Evolutionary conservation across 202 grass and related monocot genomes (phyloP), one percentile per base, ranked within the genome.

Genomic region (Zizania palustris): DNA sequence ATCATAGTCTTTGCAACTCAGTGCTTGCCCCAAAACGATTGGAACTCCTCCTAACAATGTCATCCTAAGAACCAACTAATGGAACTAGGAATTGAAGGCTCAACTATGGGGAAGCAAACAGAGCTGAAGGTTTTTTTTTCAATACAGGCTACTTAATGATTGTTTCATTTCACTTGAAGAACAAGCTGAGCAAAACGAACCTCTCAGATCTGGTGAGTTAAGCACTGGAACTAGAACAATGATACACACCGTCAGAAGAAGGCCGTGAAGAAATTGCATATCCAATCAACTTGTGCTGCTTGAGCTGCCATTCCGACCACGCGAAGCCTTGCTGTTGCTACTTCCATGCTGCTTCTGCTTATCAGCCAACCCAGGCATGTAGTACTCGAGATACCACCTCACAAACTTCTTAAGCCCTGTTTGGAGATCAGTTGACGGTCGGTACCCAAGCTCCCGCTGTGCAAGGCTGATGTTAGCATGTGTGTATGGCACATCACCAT

Each of bases 391-490:
- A 84, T 95, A 95, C 92, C 92, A 95, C 65, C 82, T 65, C 39
- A 95, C 92, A 73, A 95, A 95, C 79, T 82, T 85, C 87, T 95
- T 95, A 45, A 95, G 84, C 44, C 92, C 92, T 36, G 88, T 82
- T 76, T 91, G 88, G 58, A 95, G 92, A 84, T 95, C 92, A 35
- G 80, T 95, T 77, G 87, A 88, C 0, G 92, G 92, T 20, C 63
- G 81, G 62, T 95, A 95, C 15, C 92, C 86, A 45, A 95, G 86
- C 78, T 95, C 92, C 49, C 83, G 66, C 67, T 89, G 88, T 11
- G 92, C 88, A 78, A 95, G 88, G 76, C 85, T 95, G 60, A 95
- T 84, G 63, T 95, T 95, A 53, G 92, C 92, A 86, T 94, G 92
- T 2, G 92, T 95, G 61, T 88, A 95, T 0, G 92, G 92, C 57